These are phyloP conservation scores for Nakaseomyces sp. DNA, from an alignment of 1,139 yeast genomes.

Conservation along the genomic window DNA sequence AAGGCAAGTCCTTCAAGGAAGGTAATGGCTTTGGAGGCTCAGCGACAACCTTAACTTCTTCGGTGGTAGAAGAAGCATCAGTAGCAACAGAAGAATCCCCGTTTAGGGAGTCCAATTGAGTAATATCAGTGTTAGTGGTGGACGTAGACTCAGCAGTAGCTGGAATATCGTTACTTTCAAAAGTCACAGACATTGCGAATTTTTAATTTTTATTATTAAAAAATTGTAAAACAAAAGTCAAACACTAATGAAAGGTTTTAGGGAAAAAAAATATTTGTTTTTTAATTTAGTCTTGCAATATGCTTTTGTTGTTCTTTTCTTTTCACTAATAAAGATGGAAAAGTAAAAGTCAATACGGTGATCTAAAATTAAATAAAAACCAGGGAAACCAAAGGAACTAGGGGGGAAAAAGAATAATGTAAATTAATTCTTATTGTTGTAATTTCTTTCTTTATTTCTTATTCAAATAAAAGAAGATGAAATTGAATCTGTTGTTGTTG, in stretches of 20 bases:
- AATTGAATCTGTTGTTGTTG: too few species aligned
- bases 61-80: conserved; percentile 7
- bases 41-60: conserved; percentile 4
- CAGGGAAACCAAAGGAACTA: too few species aligned
- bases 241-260: not conserved
- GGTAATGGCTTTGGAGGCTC: conserved; percentile 28
- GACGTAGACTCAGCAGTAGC: conserved; percentile 3
- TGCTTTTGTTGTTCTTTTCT: too few species aligned
- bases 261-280: too few species aligned
- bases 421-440: not conserved
- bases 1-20: conserved; percentile 57
- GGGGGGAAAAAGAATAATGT: not conserved
- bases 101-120: conserved; percentile 3
- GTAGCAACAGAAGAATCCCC: conserved; percentile 6
- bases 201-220: not conserved
- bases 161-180: conserved; percentile 1
- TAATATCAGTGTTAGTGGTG: conserved; percentile 6
- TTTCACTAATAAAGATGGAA: too few species aligned
- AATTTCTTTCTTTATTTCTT: too few species aligned
- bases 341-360: too few species aligned
- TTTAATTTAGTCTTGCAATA: too few species aligned
- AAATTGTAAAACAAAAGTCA: not conserved
- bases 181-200: not conserved
- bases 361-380: too few species aligned
- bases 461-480: too few species aligned